Base-by-base conservation (phyloP, 768 basidiomycete species). In the Leucocoprinus sp. region DNA sequence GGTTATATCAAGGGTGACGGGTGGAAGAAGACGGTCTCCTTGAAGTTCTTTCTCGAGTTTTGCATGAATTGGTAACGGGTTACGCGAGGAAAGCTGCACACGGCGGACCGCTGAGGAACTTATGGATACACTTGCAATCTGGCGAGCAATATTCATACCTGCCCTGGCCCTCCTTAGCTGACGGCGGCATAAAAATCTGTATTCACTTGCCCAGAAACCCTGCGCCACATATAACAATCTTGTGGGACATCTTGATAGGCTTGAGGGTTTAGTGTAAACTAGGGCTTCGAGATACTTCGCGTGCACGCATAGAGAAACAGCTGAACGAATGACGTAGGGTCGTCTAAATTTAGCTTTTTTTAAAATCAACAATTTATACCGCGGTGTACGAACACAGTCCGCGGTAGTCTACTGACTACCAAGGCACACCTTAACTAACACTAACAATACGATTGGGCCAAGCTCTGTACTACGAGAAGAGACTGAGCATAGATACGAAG, bases 61-160 rank as follows among this genome's bases (percentile, higher is more conserved):
- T 7, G 59, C 50, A 43, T 71, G 59, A 5, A 73, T 52, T 29
- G 53, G 66, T 18, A 68, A 51, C 8, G 84, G 84, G 52, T 70
- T 64, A 33, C 83, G 66, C 19, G 83, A 84, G 19, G 77, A 71
- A 3, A 86, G 57, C 55, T 81, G 74, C 21, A 87, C 68, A 38
- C 58, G 64, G 36, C 72, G 65, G 12, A 59, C 57, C 8, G 65
- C 37, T 55, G 36, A 37, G 18, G 31, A 37, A 4, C 23, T 29
- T 12, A 49, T 21, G 11, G 59, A 42, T 9, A 40, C 31, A 2
- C 58, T 59, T 14, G 74, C 64, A 17, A 85, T 64, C 2, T 69
- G 64, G 53, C 69, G 70, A 12, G 76, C 78, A 48, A 86, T 79
- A 51, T 79, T 75, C 31, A 68, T 74, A 22, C 80, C 80, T 84